Conservation (phyloP, 176 grass and related monocot species). For the Lolium perenne region DNA sequence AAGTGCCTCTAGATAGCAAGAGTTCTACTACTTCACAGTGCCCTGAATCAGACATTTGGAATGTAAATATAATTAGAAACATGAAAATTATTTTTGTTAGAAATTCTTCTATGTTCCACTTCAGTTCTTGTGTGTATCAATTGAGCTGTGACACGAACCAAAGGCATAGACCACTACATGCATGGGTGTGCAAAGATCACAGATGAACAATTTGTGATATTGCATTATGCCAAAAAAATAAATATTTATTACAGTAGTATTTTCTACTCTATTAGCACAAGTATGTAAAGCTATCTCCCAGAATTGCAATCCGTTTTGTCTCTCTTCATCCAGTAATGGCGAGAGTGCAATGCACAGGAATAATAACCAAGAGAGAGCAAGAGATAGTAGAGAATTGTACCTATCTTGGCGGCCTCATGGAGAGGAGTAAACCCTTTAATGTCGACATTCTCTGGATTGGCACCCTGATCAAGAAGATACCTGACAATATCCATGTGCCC, state of each 20-base stretch:
- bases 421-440: background rate
- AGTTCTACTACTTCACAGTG: background rate
- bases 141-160: background rate
- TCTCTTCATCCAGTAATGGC: no score
- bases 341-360: no score
- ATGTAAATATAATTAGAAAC: background rate
- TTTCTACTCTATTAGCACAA: background rate
- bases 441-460: background rate
- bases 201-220: background rate
- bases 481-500: background rate
- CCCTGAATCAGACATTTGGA: background rate
- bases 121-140: background rate
- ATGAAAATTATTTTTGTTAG: background rate
- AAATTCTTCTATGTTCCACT: background rate
- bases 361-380: no score
- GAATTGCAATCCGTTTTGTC: no score
- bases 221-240: background rate
- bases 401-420: background rate
- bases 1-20: slow-evolving; percentile 11
- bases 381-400: background rate
- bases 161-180: background rate
- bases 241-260: background rate
- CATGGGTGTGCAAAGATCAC: background rate
- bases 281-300: background rate
- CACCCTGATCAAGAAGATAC: slow-evolving; percentile 3